A percentile compares a stretch with the other conserved stretches of the same genome.
These are phyloP conservation scores for Penicillium sp. DNA, from an alignment of 2,329 filamentous ascomycete species.

Conservation along the genomic window DNA sequence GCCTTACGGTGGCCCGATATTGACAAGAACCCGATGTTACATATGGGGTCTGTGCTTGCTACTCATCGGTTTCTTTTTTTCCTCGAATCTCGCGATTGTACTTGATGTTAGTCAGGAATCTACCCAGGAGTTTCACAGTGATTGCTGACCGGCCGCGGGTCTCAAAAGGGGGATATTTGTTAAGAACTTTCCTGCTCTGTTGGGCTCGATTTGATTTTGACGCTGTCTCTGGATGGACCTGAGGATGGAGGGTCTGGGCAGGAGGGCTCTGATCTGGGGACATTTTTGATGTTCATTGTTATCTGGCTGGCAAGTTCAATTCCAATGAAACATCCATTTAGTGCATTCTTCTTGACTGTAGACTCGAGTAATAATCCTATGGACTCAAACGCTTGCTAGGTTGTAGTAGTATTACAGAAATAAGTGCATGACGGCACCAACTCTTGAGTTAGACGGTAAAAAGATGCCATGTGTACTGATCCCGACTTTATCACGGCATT, in stretches of 20 bases:
- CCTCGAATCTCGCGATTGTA: background rate
- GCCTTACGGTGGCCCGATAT: background rate
- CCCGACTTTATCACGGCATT: background rate
- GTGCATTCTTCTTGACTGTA: background rate
- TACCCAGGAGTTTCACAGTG: background rate
- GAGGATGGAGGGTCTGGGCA: conserved; percentile 3
- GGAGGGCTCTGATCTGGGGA: background rate
- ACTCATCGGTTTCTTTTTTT: background rate
- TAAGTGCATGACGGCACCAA: background rate
- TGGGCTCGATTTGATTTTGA: background rate
- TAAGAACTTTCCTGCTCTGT: background rate
- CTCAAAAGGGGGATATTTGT: background rate
- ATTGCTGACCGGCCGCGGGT: conserved; percentile 1
- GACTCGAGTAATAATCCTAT: background rate
- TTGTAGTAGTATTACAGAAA: background rate
- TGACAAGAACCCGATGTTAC: background rate
- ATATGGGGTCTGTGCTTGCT: background rate
- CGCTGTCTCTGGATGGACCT: background rate
- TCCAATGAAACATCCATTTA: background rate
- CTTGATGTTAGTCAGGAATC: background rate
- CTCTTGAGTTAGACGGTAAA: background rate
- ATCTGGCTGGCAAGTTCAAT: background rate
- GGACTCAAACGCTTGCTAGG: background rate
- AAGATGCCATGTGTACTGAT: background rate
- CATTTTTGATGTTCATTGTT: background rate